A percentile compares a stretch with the other conserved stretches of the same genome.
These are phyloP conservation scores for Amanita phalloides DNA, from an alignment of 768 basidiomycete species.

Conservation along the genomic window DNA sequence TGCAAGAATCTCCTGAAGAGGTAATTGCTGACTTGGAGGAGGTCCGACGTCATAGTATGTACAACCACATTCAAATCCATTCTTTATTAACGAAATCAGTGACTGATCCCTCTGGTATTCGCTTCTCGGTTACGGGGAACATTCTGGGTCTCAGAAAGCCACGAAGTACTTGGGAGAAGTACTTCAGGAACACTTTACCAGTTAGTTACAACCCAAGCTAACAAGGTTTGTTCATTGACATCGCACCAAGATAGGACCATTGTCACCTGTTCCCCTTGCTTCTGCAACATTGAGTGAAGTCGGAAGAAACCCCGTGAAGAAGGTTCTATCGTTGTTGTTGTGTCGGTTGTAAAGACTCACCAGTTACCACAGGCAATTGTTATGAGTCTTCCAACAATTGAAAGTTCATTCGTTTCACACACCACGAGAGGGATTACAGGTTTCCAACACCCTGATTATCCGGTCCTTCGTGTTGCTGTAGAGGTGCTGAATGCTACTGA, in stretches of 20 bases:
- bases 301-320: conserved; percentile 62
- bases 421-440: conserved; percentile 71
- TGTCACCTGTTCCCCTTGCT: conserved; percentile 59
- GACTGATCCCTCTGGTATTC: conserved; percentile 68
- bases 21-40: conserved; percentile 70
- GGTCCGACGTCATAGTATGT: conserved; percentile 58
- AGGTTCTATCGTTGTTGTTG: conserved; percentile 28
- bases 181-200: conserved; percentile 52
- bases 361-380: conserved; percentile 52
- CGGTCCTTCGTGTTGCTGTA: conserved; percentile 74
- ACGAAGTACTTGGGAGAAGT: conserved; percentile 59
- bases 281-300: conserved; percentile 62
- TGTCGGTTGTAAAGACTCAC: conserved; percentile 3
- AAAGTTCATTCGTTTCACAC: conserved; percentile 80
- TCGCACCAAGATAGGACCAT: conserved; percentile 30
- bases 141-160: conserved; percentile 62
- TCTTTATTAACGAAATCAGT: conserved; percentile 34
- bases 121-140: conserved; percentile 89
- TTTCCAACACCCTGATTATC: conserved; percentile 73
- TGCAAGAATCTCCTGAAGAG: conserved; percentile 62
- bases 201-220: conserved; percentile 25
- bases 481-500: conserved; percentile 91
- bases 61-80: background rate
- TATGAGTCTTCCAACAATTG: conserved; percentile 86
- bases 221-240: background rate